These are phyloP conservation scores for Diphasiastrum complanatum DNA, from an alignment of 83 land plant species.

Conservation along the genomic window DNA sequence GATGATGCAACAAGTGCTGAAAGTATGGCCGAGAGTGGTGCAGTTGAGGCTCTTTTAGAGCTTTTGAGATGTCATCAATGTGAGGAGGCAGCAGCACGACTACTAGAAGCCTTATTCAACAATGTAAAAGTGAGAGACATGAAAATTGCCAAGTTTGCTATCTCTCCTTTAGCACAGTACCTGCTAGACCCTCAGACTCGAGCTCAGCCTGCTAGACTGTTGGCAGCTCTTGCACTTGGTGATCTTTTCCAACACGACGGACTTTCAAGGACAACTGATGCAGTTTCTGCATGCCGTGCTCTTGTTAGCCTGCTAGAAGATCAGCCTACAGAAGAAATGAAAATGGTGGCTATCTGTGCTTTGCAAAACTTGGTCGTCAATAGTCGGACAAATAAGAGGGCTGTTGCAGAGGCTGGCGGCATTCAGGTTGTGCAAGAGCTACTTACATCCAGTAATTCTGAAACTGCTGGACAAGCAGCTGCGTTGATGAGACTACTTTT, in stretches of 20 bases:
- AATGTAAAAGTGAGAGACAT: constrained; percentile 13
- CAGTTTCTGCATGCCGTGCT: constrained; percentile 12
- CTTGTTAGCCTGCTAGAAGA: constrained; percentile 12
- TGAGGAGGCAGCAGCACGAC: constrained; percentile 4
- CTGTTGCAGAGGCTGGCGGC: constrained; percentile 16
- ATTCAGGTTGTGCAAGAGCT: constrained; percentile 12
- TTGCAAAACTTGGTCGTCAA: constrained; percentile 14
- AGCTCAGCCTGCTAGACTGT: neutral
- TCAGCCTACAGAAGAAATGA: constrained; percentile 17
- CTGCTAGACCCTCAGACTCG: constrained; percentile 11
- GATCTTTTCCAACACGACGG: constrained; percentile 14
- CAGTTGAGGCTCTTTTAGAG: constrained; percentile 10
- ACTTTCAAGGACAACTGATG: constrained; percentile 8
- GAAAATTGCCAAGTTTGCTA: constrained; percentile 9
- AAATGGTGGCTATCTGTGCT: constrained; percentile 16
- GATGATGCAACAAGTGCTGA: constrained; percentile 16
- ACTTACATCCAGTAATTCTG: constrained; percentile 7
- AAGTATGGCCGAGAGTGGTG: constrained; percentile 11
- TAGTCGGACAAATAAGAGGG: constrained; percentile 10
- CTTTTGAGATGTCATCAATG: constrained; percentile 10
- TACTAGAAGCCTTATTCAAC: constrained; percentile 12
- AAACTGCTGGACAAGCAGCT: constrained; percentile 10
- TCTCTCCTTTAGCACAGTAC: constrained; percentile 16
- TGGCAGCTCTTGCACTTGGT: constrained; percentile 14
- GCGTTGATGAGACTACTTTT: constrained; percentile 6